phyloP scores from a whole-genome alignment of 352 stramenopile species.

The Ophiocytium majus region DNA sequence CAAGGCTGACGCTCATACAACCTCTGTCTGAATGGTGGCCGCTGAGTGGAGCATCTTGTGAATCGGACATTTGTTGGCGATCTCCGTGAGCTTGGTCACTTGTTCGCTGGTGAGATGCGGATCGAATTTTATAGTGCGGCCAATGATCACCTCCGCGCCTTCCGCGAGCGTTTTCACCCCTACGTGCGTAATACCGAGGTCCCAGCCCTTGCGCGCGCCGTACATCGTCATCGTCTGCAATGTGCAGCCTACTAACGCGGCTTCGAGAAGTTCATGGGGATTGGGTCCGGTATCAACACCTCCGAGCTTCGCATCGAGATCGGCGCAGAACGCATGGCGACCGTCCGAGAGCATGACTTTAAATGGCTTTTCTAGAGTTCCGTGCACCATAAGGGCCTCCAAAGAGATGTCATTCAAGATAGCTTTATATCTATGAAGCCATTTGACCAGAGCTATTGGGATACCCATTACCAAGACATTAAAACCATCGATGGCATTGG shows the following conservation, averaged over 20 bases:
- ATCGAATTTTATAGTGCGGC: neutral
- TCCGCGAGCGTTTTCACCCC: neutral
- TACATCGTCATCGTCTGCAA: neutral
- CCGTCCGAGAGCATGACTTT: too few species aligned
- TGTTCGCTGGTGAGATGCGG: neutral
- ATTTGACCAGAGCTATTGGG: constrained; percentile 11
- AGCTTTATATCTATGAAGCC: neutral
- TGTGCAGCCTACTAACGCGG: neutral
- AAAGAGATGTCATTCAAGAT: too few species aligned
- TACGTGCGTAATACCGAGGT: neutral
- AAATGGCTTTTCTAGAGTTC: too few species aligned
- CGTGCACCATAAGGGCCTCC: too few species aligned
- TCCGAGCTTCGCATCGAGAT: too few species aligned
- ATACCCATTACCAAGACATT: neutral
- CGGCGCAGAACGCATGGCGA: too few species aligned
- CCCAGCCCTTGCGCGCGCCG: neutral
- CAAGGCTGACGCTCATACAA: neutral
- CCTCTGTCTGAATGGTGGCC: neutral
- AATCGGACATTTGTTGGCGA: constrained; percentile 9
- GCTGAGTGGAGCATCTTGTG: neutral
- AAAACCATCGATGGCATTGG: neutral
- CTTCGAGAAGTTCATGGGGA: constrained; percentile 4
- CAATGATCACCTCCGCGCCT: neutral
- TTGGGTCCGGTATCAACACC: neutral
- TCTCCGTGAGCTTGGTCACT: neutral